phyloP scores from a whole-genome alignment of 192 early-diverging fungal genomes.

The Gorgonomyces haynaldii region DNA sequence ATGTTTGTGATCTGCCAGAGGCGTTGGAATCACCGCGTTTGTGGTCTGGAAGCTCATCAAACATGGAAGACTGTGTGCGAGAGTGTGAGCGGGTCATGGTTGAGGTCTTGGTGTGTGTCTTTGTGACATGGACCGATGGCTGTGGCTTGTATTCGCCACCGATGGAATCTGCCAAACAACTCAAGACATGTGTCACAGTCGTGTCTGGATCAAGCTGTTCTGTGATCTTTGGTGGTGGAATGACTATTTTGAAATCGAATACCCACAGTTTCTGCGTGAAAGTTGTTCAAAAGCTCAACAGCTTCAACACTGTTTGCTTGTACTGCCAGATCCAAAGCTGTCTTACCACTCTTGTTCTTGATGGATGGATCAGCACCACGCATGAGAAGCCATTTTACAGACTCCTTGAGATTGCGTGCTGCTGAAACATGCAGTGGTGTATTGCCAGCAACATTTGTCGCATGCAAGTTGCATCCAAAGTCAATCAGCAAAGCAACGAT shows the following conservation, averaged over 20 bases:
- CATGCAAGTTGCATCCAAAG: conserved; percentile 31
- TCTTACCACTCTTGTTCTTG: conserved; percentile 37
- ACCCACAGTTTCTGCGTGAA: conserved; percentile 25
- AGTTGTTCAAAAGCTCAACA: conserved; percentile 32
- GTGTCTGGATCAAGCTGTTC: conserved; percentile 2
- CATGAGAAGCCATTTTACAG: conserved; percentile 32
- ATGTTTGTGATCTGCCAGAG: too few relatives aligned
- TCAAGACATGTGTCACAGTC: conserved; percentile 2
- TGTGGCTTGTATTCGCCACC: conserved; percentile 7
- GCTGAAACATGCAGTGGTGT: conserved; percentile 42
- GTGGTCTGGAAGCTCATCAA: too few relatives aligned
- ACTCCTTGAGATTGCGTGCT: conserved; percentile 31
- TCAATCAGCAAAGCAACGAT: conserved; percentile 38
- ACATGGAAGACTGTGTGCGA: too few relatives aligned
- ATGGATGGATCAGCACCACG: conserved; percentile 32
- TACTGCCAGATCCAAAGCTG: conserved; percentile 27
- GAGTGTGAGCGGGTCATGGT: too few relatives aligned
- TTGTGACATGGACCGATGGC: too few relatives aligned
- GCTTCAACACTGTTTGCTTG: conserved; percentile 31
- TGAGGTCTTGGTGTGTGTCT: too few relatives aligned
- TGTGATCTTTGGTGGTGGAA: conserved; percentile 8
- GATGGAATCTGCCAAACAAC: conserved; percentile 1
- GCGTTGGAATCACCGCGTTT: too few relatives aligned
- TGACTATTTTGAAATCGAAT: neutral
- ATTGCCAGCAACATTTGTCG: conserved; percentile 38